A percentile compares a stretch with the other conserved stretches of the same genome.
phyloP scores from a whole-genome alignment of 306 rosid species.

The Quercus agrifolia region DNA sequence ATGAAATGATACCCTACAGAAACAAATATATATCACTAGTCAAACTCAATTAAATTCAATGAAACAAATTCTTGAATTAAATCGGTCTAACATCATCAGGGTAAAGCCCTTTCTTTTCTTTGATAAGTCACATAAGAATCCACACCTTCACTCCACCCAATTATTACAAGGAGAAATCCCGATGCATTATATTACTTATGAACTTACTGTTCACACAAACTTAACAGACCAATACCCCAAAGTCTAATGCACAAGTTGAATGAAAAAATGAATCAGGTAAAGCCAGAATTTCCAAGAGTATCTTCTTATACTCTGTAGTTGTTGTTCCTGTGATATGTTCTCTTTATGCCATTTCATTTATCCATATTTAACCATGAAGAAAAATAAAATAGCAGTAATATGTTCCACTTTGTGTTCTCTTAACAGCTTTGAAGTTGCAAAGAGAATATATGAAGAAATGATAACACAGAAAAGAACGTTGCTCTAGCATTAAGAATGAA shows the following conservation, averaged over 20 bases:
- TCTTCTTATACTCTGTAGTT: not conserved
- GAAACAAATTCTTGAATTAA: too few species aligned
- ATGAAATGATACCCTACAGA: slow-evolving; percentile 25
- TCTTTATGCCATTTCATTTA: not conserved
- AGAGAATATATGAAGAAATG: not conserved
- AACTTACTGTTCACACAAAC: not conserved
- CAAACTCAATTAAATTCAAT: not conserved
- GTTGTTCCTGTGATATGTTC: not conserved
- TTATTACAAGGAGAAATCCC: not conserved
- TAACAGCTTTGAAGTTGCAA: not conserved
- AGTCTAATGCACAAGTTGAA: not conserved
- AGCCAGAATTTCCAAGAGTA: not conserved
- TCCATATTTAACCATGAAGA: not conserved
- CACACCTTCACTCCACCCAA: not conserved
- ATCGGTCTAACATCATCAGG: too few species aligned
- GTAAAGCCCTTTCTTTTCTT: not conserved
- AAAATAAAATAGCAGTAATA: not conserved
- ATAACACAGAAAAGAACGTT: not conserved
- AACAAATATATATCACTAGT: not conserved
- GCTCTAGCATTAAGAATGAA: not conserved
- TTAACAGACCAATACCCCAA: not conserved
- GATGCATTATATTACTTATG: not conserved
- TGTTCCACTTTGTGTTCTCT: not conserved
- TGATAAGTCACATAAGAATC: not conserved
- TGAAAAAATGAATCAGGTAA: not conserved